Evolutionary conservation across 192 early-diverging fungal species (phyloP), one percentile per base, ranked within the genome.

Genomic region (Linnemannia exigua): DNA sequence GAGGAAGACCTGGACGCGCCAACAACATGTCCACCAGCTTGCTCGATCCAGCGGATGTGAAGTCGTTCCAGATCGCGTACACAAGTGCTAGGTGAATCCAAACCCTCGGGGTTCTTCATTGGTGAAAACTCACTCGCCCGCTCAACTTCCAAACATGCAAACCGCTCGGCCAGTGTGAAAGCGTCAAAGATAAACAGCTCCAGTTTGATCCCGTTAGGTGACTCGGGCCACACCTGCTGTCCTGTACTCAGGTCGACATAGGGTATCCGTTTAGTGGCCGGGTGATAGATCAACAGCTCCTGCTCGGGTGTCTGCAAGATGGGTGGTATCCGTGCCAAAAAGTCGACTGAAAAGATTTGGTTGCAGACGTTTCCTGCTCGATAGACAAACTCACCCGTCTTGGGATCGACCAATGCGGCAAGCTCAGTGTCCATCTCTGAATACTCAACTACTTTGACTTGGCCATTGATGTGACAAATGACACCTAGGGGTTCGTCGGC

Each of bases 181-280:
- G 98, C 96, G 83, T 99, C 97, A 95, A 99, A 99, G 46, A 99
- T 96, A 87, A 99, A 99, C 69, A 95, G 90, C 90, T 98, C 97
- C 22, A 98, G 90, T 87, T 99, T 99, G 86, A 98, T 94, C 38
- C 97, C 97, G 80, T 97, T 98, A 77, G 91, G 89, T 72, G 91
- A 89, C 22, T 88, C 88, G 17, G 97, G 97, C 8, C 52, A 75
- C 61, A 95, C 77, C 44, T 75, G 63, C 46, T 91, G 92, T 61
- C 96, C 96, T 11, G 93, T 90, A 52, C 87, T 88, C 20, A 94
- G 76, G 75, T 98, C 94, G 22, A 97, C 87, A 88, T 93, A 89
- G 87, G 93, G 93, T 89, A 99, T 97, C 93, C 97, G 97, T 90
- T 99, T 99, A 72, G 91, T 86, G 46, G 97, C 97, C 52, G 97